Evolutionary conservation across 805 yeast species (phyloP), one percentile per base, ranked within the genome.

Genomic region (Blastobotrys chiropterorum): DNA sequence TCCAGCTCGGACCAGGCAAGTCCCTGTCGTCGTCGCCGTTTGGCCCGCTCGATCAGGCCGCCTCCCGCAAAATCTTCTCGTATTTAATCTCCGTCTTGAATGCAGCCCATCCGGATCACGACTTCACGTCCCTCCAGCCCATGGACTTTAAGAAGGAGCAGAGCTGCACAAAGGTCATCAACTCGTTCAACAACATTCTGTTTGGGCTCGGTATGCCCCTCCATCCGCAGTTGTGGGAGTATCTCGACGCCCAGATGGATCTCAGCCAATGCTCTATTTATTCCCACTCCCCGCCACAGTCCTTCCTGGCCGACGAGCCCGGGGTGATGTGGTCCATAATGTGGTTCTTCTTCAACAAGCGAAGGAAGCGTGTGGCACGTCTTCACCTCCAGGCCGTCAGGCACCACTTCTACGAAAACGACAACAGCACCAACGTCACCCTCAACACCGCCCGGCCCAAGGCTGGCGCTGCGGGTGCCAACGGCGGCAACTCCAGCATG

Each of bases 21-120:
- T 59, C 59, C 3, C 56, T 62, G 40, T 63, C 66, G 13, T 48
- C 64, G 7, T 70, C 75, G 2, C 98, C 98, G 0, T 94, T 94
- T 71, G 99, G 99, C 0, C 96, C 97, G 0, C 74, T 94, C 34
- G 86, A 85, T 62, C 85, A 84, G 60, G 80, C 85, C n/a, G 82
- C 94, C 1, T 85, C 95, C 44, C 78, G 97, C 57, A 85, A 89
- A 67, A 83, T 90, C 1, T 94, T 92, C 72, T 94, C 97, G 0
- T 87, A 90, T 64, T 72, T 94, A 46, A 87, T 94, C 53, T 94
- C 95, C 1, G 90, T 90, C 38, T 74, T 94, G 49, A 94, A 94
- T 67, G 86, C 95, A 5, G 84, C 95, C 3, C 92, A 87, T 64
- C 98, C 99, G 0, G 99, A 94, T 66, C 96, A 94, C 63, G 99